A percentile compares a stretch with the other conserved stretches of the same genome.
Evolutionary conservation across 1,284 basidiomycete genomes (phyloP).

Genomic region (Gymnopus androsaceus): DNA sequence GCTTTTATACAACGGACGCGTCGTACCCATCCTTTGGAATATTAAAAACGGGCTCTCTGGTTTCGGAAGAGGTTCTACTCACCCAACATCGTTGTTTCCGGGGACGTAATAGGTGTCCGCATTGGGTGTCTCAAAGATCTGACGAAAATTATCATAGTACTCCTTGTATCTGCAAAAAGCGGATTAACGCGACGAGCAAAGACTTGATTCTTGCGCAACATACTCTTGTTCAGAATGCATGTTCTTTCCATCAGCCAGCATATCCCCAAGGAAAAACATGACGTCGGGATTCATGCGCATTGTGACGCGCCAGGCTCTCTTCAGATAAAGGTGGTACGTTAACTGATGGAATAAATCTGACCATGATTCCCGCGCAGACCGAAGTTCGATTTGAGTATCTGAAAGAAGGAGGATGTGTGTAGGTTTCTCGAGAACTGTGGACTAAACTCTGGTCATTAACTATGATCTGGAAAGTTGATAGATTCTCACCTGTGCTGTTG

Average conservation of each 20-base stretch:
- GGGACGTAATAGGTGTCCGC: slow-evolving; percentile 62
- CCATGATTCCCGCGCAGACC: slow-evolving; percentile 41
- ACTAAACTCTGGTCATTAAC: slow-evolving; percentile 11
- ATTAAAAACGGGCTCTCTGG: slow-evolving; percentile 9
- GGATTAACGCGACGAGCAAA: background rate
- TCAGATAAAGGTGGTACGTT: slow-evolving; percentile 69
- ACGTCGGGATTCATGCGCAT: slow-evolving; percentile 63
- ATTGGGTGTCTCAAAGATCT: slow-evolving; percentile 28
- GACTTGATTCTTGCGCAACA: background rate
- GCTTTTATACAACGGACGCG: slow-evolving; percentile 50
- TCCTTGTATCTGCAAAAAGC: slow-evolving; percentile 53
- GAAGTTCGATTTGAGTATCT: slow-evolving; percentile 76
- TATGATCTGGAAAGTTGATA: slow-evolving; percentile 13
- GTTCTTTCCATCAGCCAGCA: slow-evolving; percentile 70
- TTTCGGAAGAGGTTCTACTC: slow-evolving; percentile 25
- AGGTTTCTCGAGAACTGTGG: slow-evolving; percentile 23
- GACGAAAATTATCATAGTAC: slow-evolving; percentile 62
- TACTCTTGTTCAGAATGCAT: background rate
- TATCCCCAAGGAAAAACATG: slow-evolving; percentile 81
- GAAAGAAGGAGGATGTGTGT: slow-evolving; percentile 71
- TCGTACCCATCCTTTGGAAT: slow-evolving; percentile 52
- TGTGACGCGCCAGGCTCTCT: slow-evolving; percentile 74
- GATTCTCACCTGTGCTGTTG: slow-evolving; percentile 34
- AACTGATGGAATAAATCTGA: slow-evolving; percentile 48
- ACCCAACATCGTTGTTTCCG: slow-evolving; percentile 87